Evolutionary conservation across 805 yeast genomes (phyloP), one percentile per base, ranked within the genome.

Genomic region (Suhomyces emberorum): DNA sequence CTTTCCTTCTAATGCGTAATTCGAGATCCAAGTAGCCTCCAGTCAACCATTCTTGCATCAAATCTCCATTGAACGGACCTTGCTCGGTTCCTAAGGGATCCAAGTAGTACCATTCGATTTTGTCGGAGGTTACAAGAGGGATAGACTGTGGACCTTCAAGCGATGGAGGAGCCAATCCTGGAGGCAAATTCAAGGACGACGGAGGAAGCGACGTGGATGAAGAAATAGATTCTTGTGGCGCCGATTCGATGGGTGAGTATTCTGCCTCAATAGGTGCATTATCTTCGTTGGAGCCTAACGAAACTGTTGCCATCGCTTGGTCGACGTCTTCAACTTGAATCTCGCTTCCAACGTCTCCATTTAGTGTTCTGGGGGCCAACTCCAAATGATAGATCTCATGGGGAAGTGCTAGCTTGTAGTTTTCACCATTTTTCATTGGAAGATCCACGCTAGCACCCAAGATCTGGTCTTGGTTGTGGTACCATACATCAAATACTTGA

Each of bases 41-140:
- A 7, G 72, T 52, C 39, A 73, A 77, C 96, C 96, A 87, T 34
- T 67, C 77, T 45, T 84, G 89, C 96, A 87, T 87, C 59, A 73
- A 61, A 17, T 60, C 55, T 2, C 89, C 88, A 31, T 69, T 67
- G 59, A 87, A 87, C 3, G 96, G 95, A 15, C 96, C 96, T 54
- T 86, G 95, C 43, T 77, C 79, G 34, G 61, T 70, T 4, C 84
- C 86, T 27, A 70, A 57, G 0, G 86, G 79, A 55, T 87, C 96
- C 37, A 81, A 61, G 55, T 87, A 87, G 39, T 63, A 62, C 96
- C 96, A 87, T 32, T 70, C 62, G 46, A 80, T 68, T 34, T 65
- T 57, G 19, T 56, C 65, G 2, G 78, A 70, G 2, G 62, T 49
- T 10, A 71, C 27, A 12, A 45, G 39, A 12, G 30, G 45, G n/a